Percentiles rank a stretch among this genome's conserved stretches.
phyloP scores from a whole-genome alignment of 2,329 filamentous ascomycete genomes.

The Cladosporium sp. region DNA sequence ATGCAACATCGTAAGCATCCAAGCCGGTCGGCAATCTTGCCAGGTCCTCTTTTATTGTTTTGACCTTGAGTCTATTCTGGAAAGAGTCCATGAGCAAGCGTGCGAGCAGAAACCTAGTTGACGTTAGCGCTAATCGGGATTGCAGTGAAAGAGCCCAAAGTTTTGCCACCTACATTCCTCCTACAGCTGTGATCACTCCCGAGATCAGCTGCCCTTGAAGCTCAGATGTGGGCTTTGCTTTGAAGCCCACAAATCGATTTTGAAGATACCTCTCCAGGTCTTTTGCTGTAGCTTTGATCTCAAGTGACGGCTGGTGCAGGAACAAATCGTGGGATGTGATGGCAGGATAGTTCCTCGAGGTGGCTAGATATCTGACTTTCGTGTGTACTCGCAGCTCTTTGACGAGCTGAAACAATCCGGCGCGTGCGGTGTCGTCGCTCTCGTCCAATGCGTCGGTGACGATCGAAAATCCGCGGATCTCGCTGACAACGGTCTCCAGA shows the following conservation, averaged over 20 bases:
- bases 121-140: not conserved
- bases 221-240: not conserved
- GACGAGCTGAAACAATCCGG: not conserved
- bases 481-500: not conserved
- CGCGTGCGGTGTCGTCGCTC: not conserved
- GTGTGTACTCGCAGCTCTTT: not conserved
- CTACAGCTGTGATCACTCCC: not conserved
- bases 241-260: not conserved
- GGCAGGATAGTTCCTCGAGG: not conserved
- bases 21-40: not conserved
- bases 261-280: not conserved
- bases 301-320: not conserved
- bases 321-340: not conserved
- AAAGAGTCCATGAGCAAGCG: conserved; percentile 1
- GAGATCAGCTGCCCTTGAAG: not conserved
- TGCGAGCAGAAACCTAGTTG: not conserved
- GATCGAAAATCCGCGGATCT: not conserved
- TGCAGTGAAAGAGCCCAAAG: too few species aligned
- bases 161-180: not conserved
- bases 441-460: conserved; percentile 1
- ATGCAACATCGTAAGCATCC: not conserved
- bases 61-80: not conserved
- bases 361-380: not conserved
- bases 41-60: not conserved
- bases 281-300: not conserved